These are phyloP conservation scores for Ceriops tagal DNA, from an alignment of 345 rosid species.

Conservation along the genomic window DNA sequence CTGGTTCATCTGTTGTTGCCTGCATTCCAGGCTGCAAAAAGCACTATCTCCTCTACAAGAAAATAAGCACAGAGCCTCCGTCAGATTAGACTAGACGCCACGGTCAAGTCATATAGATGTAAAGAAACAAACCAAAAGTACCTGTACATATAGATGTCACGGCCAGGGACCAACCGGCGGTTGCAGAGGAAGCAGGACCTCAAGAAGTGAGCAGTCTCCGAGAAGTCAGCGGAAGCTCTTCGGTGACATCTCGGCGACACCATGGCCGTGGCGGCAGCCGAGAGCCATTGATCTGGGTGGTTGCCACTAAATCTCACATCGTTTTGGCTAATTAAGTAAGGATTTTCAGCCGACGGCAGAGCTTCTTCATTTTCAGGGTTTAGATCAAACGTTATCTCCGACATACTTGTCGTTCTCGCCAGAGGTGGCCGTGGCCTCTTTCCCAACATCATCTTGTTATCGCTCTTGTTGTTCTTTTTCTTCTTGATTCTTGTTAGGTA, in stretches of 20 bases:
- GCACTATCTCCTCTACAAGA: slow-evolving; percentile 78
- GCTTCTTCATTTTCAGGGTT: slow-evolving; percentile 33
- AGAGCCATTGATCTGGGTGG: slow-evolving; percentile 42
- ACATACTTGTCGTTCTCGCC: slow-evolving; percentile 78
- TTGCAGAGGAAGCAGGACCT: slow-evolving; percentile 69
- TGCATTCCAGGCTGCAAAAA: slow-evolving; percentile 85
- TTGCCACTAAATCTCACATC: slow-evolving; percentile 7
- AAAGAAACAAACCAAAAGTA: slow-evolving; percentile 10
- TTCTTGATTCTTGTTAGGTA: too few relatives aligned
- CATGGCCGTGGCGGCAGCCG: slow-evolving; percentile 20
- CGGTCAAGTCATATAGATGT: too few relatives aligned
- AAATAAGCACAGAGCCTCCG: too few relatives aligned
- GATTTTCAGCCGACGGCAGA: slow-evolving; percentile 21
- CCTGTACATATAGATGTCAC: slow-evolving; percentile 94
- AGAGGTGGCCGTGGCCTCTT: slow-evolving; percentile 79
- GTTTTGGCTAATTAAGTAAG: slow-evolving; percentile 16
- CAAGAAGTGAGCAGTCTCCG: slow-evolving; percentile 51
- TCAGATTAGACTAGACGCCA: too few relatives aligned
- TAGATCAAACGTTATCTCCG: slow-evolving; percentile 68
- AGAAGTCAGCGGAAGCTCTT: slow-evolving; percentile 54
- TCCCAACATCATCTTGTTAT: slow-evolving; percentile 61
- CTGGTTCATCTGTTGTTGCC: slow-evolving; percentile 77
- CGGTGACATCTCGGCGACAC: slow-evolving; percentile 41
- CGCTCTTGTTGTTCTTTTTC: too few relatives aligned
- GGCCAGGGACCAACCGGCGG: slow-evolving; percentile 73